Percentiles rank a stretch among this genome's conserved stretches.
phyloP scores from a whole-genome alignment of 805 yeast species.

The Candida taoyuanica region DNA sequence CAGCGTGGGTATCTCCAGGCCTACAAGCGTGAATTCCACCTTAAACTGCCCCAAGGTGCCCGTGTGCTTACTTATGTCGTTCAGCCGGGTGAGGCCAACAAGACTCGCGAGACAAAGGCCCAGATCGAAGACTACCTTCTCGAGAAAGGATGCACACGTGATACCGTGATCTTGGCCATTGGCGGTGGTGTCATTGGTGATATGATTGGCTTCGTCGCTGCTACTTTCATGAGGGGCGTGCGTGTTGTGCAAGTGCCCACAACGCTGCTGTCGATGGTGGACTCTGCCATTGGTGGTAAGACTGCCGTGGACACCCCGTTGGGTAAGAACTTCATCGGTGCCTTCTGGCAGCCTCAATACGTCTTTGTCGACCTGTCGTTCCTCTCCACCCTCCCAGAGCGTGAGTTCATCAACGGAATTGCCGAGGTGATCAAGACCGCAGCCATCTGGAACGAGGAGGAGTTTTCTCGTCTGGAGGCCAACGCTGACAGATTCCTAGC shows the following conservation, averaged over 20 bases:
- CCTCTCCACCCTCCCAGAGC: slow-evolving; percentile 79
- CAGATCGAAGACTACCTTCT: slow-evolving; percentile 87
- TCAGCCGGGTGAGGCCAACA: slow-evolving; percentile 91
- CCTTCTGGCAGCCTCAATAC: slow-evolving; percentile 93
- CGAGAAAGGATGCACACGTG: slow-evolving; percentile 86
- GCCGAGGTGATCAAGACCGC: slow-evolving; percentile 98
- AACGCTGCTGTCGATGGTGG: slow-evolving; percentile 92
- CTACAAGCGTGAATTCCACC: slow-evolving; percentile 40
- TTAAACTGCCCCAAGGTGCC: slow-evolving; percentile 43
- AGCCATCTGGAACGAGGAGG: slow-evolving; percentile 92
- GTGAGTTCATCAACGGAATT: slow-evolving; percentile 97
- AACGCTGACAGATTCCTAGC: slow-evolving; percentile 66
- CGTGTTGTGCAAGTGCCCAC: slow-evolving; percentile 93
- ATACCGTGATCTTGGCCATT: slow-evolving; percentile 87
- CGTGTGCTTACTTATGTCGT: slow-evolving; percentile 72
- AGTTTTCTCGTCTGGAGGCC: slow-evolving; percentile 78
- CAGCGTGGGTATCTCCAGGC: slow-evolving; percentile 56
- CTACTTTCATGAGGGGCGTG: slow-evolving; percentile 98
- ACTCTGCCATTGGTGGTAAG: slow-evolving; percentile 96
- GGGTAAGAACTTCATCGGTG: slow-evolving; percentile 94
- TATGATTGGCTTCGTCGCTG: slow-evolving; percentile 98
- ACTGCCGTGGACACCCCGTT: slow-evolving; percentile 96
- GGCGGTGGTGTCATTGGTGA: slow-evolving; percentile 99
- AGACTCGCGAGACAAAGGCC: slow-evolving; percentile 85
- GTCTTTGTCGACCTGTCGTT: slow-evolving; percentile 86